Evolutionary conservation across 139 green algal genomes (phyloP).

Genomic region (Zygnema circumcarinatum): DNA sequence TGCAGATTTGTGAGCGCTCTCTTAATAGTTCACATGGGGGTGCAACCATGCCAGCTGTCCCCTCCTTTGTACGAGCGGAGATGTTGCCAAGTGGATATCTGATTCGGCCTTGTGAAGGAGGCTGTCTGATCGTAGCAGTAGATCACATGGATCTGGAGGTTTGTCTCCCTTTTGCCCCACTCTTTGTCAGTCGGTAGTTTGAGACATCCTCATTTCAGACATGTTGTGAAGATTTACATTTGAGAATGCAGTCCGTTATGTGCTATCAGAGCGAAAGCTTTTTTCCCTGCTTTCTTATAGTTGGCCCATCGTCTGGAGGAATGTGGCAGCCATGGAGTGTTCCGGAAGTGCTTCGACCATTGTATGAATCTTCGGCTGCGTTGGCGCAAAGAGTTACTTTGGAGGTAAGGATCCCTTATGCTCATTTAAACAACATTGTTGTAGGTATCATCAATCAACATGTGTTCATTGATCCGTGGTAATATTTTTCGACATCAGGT

Average conservation of each 20-base stretch:
- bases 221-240: no score
- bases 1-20: conserved; percentile 57
- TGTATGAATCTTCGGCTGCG: conserved; percentile 52
- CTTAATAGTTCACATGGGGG: conserved; percentile 40
- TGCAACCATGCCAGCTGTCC: conserved; percentile 49
- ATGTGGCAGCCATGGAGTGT: conserved; percentile 47
- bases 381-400: conserved; percentile 52
- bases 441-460: no score
- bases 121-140: conserved; percentile 37
- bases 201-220: background rate
- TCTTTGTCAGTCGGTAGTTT: background rate
- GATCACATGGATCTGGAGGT: conserved; percentile 57
- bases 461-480: no score
- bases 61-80: conserved; percentile 49
- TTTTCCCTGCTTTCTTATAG: no score
- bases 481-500: no score
- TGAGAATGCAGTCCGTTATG: no score
- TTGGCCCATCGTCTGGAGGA: no score
- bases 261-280: no score
- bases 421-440: no score
- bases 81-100: conserved; percentile 51
- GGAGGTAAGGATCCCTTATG: conserved; percentile 19
- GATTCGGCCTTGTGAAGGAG: conserved; percentile 33
- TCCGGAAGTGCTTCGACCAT: conserved; percentile 49
- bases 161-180: no score